Conservation (phyloP, 371 early-diverging fungal genomes). For the Parasitella parasitica region DNA sequence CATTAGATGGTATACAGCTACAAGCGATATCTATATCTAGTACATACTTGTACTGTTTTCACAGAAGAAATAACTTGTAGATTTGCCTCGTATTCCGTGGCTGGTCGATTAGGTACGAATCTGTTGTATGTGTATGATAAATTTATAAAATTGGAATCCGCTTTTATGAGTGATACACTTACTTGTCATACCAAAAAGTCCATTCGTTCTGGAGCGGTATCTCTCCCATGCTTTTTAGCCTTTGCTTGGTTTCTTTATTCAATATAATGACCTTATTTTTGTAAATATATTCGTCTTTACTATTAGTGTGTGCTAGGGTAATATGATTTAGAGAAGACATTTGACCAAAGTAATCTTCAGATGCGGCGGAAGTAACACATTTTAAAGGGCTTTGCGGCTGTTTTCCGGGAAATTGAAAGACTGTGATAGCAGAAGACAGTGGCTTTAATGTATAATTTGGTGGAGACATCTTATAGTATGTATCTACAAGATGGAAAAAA, state of each 20-base stretch:
- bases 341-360: conserved; percentile 5
- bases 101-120: conserved; percentile 53
- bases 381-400: not conserved
- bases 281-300: conserved; percentile 9
- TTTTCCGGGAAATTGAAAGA: conserved; percentile 32
- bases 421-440: conserved; percentile 39
- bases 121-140: conserved; percentile 17
- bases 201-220: conserved; percentile 57
- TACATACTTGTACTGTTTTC: conserved; percentile 61
- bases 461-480: not conserved
- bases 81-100: conserved; percentile 61
- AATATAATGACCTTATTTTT: conserved; percentile 5
- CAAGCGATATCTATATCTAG: no score
- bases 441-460: not conserved
- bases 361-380: not conserved
- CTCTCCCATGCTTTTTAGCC: conserved; percentile 25
- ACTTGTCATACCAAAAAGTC: conserved; percentile 72
- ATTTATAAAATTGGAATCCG: not conserved
- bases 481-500: not conserved
- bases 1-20: no score
- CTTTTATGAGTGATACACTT: conserved; percentile 17
- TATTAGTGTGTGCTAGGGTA: not conserved
- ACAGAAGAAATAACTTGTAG: conserved; percentile 57
- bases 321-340: not conserved
- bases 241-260: conserved; percentile 30